Conservation (phyloP, 805 yeast species). For the Teunomyces aglyptinius region DNA sequence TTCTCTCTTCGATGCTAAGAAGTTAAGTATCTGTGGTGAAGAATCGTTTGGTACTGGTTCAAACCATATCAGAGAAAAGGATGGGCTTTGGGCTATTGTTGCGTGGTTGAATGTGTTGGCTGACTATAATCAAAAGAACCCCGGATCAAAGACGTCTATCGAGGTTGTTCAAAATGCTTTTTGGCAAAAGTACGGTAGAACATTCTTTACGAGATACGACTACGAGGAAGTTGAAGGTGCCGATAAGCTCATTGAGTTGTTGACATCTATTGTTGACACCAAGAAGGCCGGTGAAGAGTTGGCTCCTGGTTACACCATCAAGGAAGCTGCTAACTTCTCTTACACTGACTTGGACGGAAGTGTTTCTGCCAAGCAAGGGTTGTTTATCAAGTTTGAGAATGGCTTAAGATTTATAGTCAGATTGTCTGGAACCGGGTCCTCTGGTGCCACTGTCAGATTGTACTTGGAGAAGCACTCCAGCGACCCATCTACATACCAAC, state of each 20-base stretch:
- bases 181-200: slow-evolving; percentile 92
- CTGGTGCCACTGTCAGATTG: slow-evolving; percentile 94
- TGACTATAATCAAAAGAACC: slow-evolving; percentile 63
- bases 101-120: slow-evolving; percentile 98
- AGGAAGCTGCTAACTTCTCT: slow-evolving; percentile 82
- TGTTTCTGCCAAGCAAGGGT: slow-evolving; percentile 83
- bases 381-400: slow-evolving; percentile 73
- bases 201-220: slow-evolving; percentile 96
- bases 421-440: slow-evolving; percentile 94
- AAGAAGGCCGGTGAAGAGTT: slow-evolving; percentile 46
- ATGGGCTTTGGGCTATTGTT: slow-evolving; percentile 95
- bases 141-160: slow-evolving; percentile 61
- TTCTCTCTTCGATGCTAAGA: slow-evolving; percentile 88
- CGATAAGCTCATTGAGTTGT: slow-evolving; percentile 54
- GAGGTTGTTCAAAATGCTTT: slow-evolving; percentile 77
- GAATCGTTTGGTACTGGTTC: slow-evolving; percentile 98
- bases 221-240: slow-evolving; percentile 90
- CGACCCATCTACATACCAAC: slow-evolving; percentile 49
- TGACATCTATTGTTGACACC: slow-evolving; percentile 28
- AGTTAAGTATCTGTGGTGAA: slow-evolving; percentile 95
- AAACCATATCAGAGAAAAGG: slow-evolving; percentile 95
- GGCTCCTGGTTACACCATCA: slow-evolving; percentile 52
- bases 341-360: slow-evolving; percentile 95
- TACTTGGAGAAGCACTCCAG: slow-evolving; percentile 81
- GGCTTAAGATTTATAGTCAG: slow-evolving; percentile 88